Evolutionary conservation across 495 filamentous ascomycete species (phyloP), one percentile per base, ranked within the genome.

Genomic region (Thermochaetoides thermophila): DNA sequence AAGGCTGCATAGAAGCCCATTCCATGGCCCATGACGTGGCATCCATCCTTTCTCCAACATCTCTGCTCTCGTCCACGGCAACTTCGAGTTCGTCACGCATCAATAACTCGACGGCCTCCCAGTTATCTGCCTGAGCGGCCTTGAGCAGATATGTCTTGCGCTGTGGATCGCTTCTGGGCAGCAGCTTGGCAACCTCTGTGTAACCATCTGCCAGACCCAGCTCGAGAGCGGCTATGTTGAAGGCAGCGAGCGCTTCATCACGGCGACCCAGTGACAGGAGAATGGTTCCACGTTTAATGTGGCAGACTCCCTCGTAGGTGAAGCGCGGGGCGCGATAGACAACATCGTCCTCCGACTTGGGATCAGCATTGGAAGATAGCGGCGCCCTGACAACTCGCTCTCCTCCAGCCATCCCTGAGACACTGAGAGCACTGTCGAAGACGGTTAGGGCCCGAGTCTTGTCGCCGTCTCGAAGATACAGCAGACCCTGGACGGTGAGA

Each of bases 281-380:
- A 30, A 59, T 45, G 13, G 9, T 17, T 23, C 47, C 52, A 1
- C 44, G 42, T 21, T 27, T 40, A 15, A 42, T 35, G 9, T 48
- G 34, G 39, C 52, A 61, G 32, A 31, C 26, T 2, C 23, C 25
- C 29, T 56, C 51, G 44, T 47, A 52, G 19, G 42, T 37, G 59
- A 58, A 64, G 31, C 24, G 35, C 26, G 50, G 46, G 11, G 16
- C 7, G 10, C 49, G 38, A 27, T 13, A 6, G n/a, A n/a, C n/a
- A n/a, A n/a, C n/a, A n/a, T n/a, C n/a, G n/a, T n/a, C n/a, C n/a
- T n/a, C n/a, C n/a, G n/a, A n/a, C n/a, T n/a, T n/a, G n/a, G n/a
- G n/a, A n/a, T n/a, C n/a, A n/a, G n/a, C n/a, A n/a, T n/a, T n/a
- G n/a, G n/a, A n/a, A n/a, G n/a, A n/a, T n/a, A n/a, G n/a, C n/a